These are phyloP conservation scores for Claviceps pazoutovae DNA, from an alignment of 2,329 filamentous ascomycete genomes.

Conservation along the genomic window DNA sequence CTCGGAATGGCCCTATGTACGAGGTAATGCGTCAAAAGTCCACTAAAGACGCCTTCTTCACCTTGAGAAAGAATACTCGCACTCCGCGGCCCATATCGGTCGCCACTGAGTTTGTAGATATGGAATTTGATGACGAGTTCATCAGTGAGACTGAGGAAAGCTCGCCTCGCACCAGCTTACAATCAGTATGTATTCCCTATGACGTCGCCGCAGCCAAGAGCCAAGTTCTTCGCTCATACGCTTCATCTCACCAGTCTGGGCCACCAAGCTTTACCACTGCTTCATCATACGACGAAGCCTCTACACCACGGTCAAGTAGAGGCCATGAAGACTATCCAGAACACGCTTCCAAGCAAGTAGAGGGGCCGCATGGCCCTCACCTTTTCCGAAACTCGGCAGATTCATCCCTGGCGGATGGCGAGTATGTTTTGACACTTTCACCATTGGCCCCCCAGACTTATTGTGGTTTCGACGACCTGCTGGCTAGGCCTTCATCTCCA, in stretches of 20 bases:
- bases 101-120: conserved; percentile 66
- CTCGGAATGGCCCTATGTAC: conserved; percentile 25
- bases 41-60: conserved; percentile 46
- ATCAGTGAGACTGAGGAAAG: conserved; percentile 45
- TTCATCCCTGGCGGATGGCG: conserved; percentile 24
- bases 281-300: conserved; percentile 72
- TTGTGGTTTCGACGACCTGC: conserved; percentile 18
- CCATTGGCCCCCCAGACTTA: conserved; percentile 55
- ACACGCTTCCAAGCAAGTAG: conserved; percentile 48
- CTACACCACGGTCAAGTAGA: conserved; percentile 57
- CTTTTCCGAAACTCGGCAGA: conserved; percentile 63
- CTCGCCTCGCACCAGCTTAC: conserved; percentile 52
- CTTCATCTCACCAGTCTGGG: conserved; percentile 36
- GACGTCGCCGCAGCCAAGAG: not conserved
- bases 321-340: conserved; percentile 48
- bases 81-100: conserved; percentile 49
- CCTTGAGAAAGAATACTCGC: conserved; percentile 35
- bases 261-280: conserved; percentile 72
- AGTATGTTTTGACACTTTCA: conserved; percentile 52
- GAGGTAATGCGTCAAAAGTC: conserved; percentile 40
- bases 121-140: conserved; percentile 52
- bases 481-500: conserved; percentile 12
- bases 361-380: conserved; percentile 75
- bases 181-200: conserved; percentile 46
- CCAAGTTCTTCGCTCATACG: conserved; percentile 5